Evolutionary conservation across 257 asterid species (phyloP).

Genomic region (Solanum chaucha): DNA sequence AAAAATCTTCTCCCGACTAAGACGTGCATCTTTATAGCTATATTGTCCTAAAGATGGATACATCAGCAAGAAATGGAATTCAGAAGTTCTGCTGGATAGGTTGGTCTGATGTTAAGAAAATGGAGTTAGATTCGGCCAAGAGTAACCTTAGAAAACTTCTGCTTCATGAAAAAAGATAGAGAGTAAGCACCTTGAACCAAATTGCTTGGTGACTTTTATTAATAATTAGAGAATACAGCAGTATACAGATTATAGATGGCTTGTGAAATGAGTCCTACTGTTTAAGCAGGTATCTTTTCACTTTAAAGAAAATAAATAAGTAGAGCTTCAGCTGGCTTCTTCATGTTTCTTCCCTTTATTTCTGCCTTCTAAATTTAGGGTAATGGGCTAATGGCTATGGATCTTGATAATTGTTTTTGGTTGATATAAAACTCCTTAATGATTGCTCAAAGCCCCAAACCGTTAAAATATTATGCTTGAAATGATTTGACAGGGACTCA

Average conservation of each 20-base stretch:
- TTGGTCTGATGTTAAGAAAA: too few species aligned
- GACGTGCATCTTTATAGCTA: not conserved
- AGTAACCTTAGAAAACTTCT: too few species aligned
- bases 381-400: not conserved
- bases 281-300: not conserved
- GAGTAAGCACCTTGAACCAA: not conserved
- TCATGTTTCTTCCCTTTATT: not conserved
- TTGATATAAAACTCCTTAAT: not conserved
- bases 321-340: not conserved
- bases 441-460: not conserved
- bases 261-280: not conserved
- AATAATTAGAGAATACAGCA: not conserved
- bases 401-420: not conserved
- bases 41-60: not conserved
- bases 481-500: conserved; percentile 51
- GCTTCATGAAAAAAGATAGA: not conserved
- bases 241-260: not conserved
- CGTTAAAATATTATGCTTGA: not conserved
- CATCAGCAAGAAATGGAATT: not conserved
- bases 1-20: not conserved
- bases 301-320: not conserved
- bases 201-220: not conserved
- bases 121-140: too few species aligned
- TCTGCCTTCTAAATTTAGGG: not conserved
- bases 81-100: not conserved